phyloP scores from a whole-genome alignment of 163 green algal genomes.

The Chloroidium sp. region DNA sequence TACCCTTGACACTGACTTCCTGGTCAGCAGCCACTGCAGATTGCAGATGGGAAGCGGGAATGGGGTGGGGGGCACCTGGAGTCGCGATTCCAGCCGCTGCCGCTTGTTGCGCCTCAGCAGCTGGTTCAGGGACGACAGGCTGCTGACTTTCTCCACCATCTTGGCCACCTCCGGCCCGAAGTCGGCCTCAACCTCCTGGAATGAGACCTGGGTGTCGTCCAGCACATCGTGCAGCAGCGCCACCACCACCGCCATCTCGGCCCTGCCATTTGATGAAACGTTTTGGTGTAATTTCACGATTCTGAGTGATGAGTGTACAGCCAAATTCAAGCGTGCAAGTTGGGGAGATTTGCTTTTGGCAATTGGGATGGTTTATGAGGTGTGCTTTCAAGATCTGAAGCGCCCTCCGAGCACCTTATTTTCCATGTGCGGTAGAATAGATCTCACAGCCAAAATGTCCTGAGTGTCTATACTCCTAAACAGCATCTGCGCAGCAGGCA shows the following conservation, averaged over 20 bases:
- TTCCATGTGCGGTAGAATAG: background rate
- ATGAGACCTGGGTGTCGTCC: slow-evolving; percentile 67
- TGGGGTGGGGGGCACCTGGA: slow-evolving; percentile 1
- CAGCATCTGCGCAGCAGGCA: background rate
- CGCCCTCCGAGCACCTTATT: background rate
- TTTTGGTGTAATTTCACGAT: slow-evolving; percentile 3
- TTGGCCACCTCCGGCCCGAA: slow-evolving; percentile 50
- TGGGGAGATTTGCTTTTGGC: background rate
- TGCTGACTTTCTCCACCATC: slow-evolving; percentile 62
- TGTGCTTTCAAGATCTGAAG: background rate
- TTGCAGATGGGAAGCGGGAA: background rate
- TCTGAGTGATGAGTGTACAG: background rate
- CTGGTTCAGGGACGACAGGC: slow-evolving; percentile 75
- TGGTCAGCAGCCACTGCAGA: background rate
- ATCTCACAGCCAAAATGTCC: too few species aligned
- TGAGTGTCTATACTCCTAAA: too few species aligned
- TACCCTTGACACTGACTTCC: background rate
- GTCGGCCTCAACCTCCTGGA: slow-evolving; percentile 24
- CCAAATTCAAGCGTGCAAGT: too few species aligned
- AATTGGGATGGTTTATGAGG: background rate
- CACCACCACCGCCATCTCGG: slow-evolving; percentile 62
- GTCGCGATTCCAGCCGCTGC: slow-evolving; percentile 5
- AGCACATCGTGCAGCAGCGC: slow-evolving; percentile 87
- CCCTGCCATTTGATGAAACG: slow-evolving; percentile 30
- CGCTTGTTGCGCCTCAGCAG: slow-evolving; percentile 45